Evolutionary conservation across 1,139 yeast species (phyloP), one percentile per base, ranked within the genome.

Genomic region (Magnusiomyces suaveolens): DNA sequence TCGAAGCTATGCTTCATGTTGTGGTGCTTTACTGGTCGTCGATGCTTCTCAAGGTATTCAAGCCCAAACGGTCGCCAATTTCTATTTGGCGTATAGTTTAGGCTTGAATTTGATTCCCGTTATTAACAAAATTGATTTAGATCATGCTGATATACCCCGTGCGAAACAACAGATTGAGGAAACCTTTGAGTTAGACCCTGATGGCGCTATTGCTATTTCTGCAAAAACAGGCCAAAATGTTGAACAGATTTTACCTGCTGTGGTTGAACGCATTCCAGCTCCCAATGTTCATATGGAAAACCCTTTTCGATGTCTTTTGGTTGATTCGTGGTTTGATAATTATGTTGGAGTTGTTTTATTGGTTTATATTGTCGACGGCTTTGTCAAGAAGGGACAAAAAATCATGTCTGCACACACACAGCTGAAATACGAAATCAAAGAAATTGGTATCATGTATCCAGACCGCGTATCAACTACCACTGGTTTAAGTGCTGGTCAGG

Each of bases 31-130:
- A 51, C 69, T 92, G 49, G 71, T 92, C 25, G 96, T 92, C 1
- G 98, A 92, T 73, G 97, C 97, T 1, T 78, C 92, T 1, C 97
- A 92, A 66, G 98, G 98, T 51, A 89, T 92, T 3, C 97, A 89
- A 67, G 97, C 98, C 0, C 98, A 92, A 67, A 92, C 98, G 0
- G 97, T 92, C 10, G 97, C 98, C 43, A 92, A 92, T 67, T 90
- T 87, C 69, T 87, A 84, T 64, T 75, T 90, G 56, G 98, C 98
- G 0, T 86, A 86, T 65, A 84, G 92, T 58, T 78, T 88, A 81
- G 88, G 86, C 12, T 75, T 92, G 60, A 82, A 83, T 61, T 73
- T 92, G 62, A 76, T 92, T 1, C 98, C 98, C 0, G 87, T 92
- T 14, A 86, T 92, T 52, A 92, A 92, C 71, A 92, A 92, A 66